These are phyloP conservation scores for Yarrowia phangngaensis DNA, from an alignment of 805 yeast genomes.

Conservation along the genomic window DNA sequence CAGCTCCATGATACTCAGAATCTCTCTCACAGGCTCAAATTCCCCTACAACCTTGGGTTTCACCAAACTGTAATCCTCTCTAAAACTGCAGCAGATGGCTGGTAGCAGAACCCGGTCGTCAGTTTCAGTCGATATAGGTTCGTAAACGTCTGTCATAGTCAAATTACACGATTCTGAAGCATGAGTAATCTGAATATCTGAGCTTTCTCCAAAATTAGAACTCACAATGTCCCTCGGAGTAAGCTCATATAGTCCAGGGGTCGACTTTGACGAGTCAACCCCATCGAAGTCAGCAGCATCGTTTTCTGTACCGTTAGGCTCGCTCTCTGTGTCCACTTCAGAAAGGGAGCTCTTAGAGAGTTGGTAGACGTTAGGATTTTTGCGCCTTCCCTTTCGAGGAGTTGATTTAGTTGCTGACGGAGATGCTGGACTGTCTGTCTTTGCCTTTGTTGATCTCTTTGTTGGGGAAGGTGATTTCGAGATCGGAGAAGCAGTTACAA, in stretches of 20 bases:
- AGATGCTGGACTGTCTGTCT: conserved; percentile 2
- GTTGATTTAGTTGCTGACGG: conserved; percentile 10
- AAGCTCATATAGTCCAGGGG: conserved; percentile 18
- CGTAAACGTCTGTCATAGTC: conserved; percentile 13
- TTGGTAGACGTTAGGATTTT: conserved; percentile 25
- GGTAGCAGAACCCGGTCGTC: background rate
- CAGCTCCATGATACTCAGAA: conserved; percentile 50
- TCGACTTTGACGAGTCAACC: conserved; percentile 3
- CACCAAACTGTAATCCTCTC: conserved; percentile 29
- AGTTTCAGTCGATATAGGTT: conserved; percentile 6
- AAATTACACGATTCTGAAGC: conserved; percentile 20
- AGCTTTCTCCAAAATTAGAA: background rate
- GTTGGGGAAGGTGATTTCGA: conserved; percentile 25
- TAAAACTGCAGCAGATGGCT: conserved; percentile 6
- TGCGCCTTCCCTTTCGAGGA: conserved; percentile 11
- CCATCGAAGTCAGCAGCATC: background rate
- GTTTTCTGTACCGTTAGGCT: background rate
- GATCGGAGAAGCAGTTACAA: background rate
- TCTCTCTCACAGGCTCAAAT: conserved; percentile 60
- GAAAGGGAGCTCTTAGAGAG: conserved; percentile 12
- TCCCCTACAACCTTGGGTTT: conserved; percentile 41
- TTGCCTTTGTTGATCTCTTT: too few relatives aligned
- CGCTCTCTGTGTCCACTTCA: conserved; percentile 17
- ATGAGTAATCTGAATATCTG: background rate
- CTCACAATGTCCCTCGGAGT: conserved; percentile 6